phyloP scores from a whole-genome alignment of 768 basidiomycete species.

The Macrocybe gigantea region DNA sequence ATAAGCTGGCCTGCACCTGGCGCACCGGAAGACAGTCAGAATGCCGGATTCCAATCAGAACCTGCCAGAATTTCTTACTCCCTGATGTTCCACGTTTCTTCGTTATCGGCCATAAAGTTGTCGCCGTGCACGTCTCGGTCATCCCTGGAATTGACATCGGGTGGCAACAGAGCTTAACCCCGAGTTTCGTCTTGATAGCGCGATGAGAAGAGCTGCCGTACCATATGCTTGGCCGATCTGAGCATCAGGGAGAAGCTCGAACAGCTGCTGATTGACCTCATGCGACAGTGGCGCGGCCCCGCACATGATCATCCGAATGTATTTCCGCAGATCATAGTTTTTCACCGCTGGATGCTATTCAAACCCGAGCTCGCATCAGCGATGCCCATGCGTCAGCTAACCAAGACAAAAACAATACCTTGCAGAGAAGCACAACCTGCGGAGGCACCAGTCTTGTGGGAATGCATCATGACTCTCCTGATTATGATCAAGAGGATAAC shows the following conservation, averaged over 20 bases:
- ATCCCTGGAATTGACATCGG: constrained; percentile 35
- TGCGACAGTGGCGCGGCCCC: constrained; percentile 56
- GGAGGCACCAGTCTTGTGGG: constrained; percentile 51
- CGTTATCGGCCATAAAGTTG: constrained; percentile 42
- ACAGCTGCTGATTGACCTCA: constrained; percentile 45
- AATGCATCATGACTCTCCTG: background rate
- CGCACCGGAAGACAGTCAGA: background rate
- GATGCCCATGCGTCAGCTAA: background rate
- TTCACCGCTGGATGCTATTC: constrained; percentile 44
- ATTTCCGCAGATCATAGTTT: constrained; percentile 38
- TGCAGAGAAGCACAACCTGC: constrained; percentile 51
- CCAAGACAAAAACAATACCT: constrained; percentile 25
- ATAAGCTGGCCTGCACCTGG: constrained; percentile 47
- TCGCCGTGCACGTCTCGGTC: constrained; percentile 58
- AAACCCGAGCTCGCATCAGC: background rate
- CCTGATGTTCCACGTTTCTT: constrained; percentile 47
- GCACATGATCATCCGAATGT: constrained; percentile 42
- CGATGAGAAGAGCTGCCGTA: constrained; percentile 11
- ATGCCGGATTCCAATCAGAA: background rate
- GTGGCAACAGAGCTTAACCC: background rate
- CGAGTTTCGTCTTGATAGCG: background rate
- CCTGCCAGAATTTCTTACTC: constrained; percentile 20
- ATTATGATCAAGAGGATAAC: background rate
- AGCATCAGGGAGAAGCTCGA: constrained; percentile 43
- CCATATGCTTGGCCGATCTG: constrained; percentile 58